Base-by-base conservation (phyloP, 257 asterid species). In the Solanum sparsipilum region DNA sequence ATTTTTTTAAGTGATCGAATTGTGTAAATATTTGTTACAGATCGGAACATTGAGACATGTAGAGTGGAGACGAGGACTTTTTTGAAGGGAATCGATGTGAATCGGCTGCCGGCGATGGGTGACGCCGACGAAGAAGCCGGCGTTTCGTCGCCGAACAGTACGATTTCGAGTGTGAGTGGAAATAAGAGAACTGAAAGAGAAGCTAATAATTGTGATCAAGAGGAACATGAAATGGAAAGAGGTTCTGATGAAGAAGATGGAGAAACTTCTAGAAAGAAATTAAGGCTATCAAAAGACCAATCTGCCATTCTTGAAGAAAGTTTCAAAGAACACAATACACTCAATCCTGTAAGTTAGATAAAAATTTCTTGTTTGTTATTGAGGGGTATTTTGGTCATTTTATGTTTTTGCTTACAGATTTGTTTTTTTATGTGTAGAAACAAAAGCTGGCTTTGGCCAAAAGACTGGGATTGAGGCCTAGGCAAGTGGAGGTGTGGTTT, bases 401-500 rank as follows among this genome's bases (percentile, higher is more conserved):
- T 11, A 5, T 11, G 13, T 4, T 21, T 11, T 48, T 31, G 79
- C 23, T 52, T 31, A 65, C 31, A 46, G 18, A 79, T 79, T 87
- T 89, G 38, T 84, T 35, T 34, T 38, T 60, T 18, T 87, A 56
- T 89, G 25, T 74, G 25, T 96, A 96, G 98, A 96, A 96, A 73
- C 98, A 94, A 91, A 94, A 94, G 90, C 85, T 92, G 89, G 95
- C 93, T 84, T 89, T 94, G 92, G 94, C 98, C 0, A 94, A 93
- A 90, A 91, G 96, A 85, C 87, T 96, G 71, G 97, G 96, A 23
- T 86, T 96, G 21, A 92, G 94, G 91, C 96, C 98, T 4, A 90
- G 98, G 76, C 98, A 96, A 83, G 98, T 96, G 23, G 98, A 96
- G 89, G 98, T 96, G 48, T 96, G 98, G 98, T 96, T 96, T 76